Evolutionary conservation across 441 rosid species (phyloP), one percentile per base, ranked within the genome.

Genomic region (Eutrema salsugineum): DNA sequence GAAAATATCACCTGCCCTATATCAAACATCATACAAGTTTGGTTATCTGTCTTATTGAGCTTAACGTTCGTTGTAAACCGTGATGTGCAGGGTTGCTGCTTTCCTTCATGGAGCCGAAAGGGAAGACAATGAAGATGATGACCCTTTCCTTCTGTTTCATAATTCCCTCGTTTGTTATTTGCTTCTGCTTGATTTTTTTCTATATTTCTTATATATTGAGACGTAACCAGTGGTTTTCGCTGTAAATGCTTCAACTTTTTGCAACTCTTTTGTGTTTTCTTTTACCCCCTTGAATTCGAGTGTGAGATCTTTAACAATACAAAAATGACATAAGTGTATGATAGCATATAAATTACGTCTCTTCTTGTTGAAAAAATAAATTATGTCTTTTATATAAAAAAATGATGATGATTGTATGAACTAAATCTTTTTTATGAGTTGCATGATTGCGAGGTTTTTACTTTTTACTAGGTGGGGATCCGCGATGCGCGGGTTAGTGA

Each of bases 21-120:
- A 20, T 20, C 22, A 20, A 20, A 20, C 2, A 55, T 33, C 20
- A 39, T 4, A 8, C 40, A 32, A 11, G 11, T 58, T 12, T 24
- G 27, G 12, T 17, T 36, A 44, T 10, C 2, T 2, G 12, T 11
- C 1, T 17, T 28, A 51, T 10, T 16, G 38, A 63, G 12, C 7
- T 12, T 60, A 15, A 71, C 5, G 39, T 50, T 3, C 7, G 28
- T 47, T 65, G 33, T 20, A 32, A 15, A 32, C 51, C 43, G 24
- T 60, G 19, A 17, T 44, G 38, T 49, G 63, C 6, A 75, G 78
- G 49, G 73, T 35, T 75, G 78, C 38, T 75, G 69, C 40, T 61
- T 59, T 53, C 69, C 69, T 53, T 12, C 50, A 14, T 75, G 78
- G 78, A 28, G 19, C 20, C 51, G 69, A 68, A 68, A 44, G 50